A percentile compares a stretch with the other conserved stretches of the same genome.
phyloP scores from a whole-genome alignment of 805 yeast genomes.

The Kazachstania martiniae region DNA sequence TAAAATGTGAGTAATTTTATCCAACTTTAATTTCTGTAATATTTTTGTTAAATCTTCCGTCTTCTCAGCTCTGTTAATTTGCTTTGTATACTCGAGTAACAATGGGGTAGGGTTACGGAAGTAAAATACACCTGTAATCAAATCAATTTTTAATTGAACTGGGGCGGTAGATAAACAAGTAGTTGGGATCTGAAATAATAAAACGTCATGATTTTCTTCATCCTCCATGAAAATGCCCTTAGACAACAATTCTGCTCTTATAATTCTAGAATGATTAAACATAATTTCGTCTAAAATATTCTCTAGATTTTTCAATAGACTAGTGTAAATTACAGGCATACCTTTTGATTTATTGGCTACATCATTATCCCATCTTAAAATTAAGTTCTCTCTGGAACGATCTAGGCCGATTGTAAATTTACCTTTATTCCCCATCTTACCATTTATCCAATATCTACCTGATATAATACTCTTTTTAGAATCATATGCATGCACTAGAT shows the following conservation, averaged over 20 bases:
- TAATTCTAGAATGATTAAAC: conserved; percentile 27
- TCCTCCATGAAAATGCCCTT: conserved; percentile 24
- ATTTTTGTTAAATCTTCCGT: conserved; percentile 19
- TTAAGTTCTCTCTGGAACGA: conserved; percentile 13
- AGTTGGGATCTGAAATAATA: conserved; percentile 25
- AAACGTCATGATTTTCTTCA: conserved; percentile 21
- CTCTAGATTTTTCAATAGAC: conserved; percentile 21
- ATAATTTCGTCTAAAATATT: conserved; percentile 26
- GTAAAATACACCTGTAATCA: conserved; percentile 24
- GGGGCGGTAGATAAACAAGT: conserved; percentile 25
- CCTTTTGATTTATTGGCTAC: conserved; percentile 4
- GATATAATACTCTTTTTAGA: conserved; percentile 24
- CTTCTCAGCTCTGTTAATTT: conserved; percentile 21
- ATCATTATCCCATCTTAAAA: conserved; percentile 25
- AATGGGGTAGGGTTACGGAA: conserved; percentile 25
- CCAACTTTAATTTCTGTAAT: conserved; percentile 23
- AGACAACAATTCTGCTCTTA: conserved; percentile 21
- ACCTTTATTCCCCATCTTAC: conserved; percentile 22
- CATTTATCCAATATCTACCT: conserved; percentile 26
- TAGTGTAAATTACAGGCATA: conserved; percentile 17
- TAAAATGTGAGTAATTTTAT: conserved; percentile 22
- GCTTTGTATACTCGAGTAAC: conserved; percentile 17
- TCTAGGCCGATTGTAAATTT: conserved; percentile 24
- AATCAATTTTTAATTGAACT: conserved; percentile 25
- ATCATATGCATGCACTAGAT: conserved; percentile 25